Evolutionary conservation across 306 rosid species (phyloP), one percentile per base, ranked within the genome.

Genomic region (Vigna unguiculata): DNA sequence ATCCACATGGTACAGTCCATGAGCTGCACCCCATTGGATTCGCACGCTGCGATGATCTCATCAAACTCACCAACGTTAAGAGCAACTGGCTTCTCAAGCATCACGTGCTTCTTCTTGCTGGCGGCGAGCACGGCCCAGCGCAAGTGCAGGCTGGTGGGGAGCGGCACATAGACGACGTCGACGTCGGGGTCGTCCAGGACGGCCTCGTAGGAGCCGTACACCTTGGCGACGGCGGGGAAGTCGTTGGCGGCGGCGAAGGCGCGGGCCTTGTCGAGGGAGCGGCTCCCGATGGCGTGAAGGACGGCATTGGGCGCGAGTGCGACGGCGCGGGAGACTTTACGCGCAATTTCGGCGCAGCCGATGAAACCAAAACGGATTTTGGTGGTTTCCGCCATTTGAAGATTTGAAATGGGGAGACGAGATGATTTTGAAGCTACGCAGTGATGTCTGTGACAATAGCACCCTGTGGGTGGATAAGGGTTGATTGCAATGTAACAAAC

Each of bases 1-100:
- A 95, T 86, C 97, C 96, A 90, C 97, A 92, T 90, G 69, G 99
- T 90, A 24, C 96, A 96, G 10, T 95, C 99, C 97, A 95, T 95
- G 78, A 95, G 66, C 93, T 90, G 97, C 22, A 95, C 96, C 21
- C 96, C 97, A 86, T 74, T 83, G 24, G 90, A 83, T 51, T 92
- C 97, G 21, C 95, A 90, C 5, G 96, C 97, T 20, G 64, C 84
- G 0, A 83, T 14, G 1, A 92, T 87, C 75, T 59, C 49, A 3
- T 92, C 97, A 3, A 95, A 89, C 86, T 92, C 91, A 1, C 80
- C 71, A 0, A 76, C 95, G 21, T 58, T 85, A 2, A 91, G 80
- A 57, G 97, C 97, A 20, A 91, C 98, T 5, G 97, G 97, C 86
- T 95, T 95, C 96, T 95, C 97, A 3, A 95, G 84, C 69, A 92